Percentiles rank a stretch among this genome's conserved stretches.
Conservation (phyloP, 225 moss, liverwort and hornwort species). For the Marchantia polymorpha region DNA sequence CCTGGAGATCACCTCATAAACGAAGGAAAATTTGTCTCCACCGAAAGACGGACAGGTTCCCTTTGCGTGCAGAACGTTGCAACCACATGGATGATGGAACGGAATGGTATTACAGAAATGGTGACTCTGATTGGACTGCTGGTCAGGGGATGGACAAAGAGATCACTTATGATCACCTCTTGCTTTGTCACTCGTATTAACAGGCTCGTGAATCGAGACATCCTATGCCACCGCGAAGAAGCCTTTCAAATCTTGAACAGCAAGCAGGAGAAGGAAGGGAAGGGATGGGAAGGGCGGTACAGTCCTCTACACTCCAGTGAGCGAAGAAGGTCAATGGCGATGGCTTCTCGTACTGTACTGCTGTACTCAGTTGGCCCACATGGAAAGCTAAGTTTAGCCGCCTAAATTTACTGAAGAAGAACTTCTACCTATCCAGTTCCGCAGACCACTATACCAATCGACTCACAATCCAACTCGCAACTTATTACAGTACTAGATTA, state of each 20-base stretch:
- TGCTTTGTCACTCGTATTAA: not conserved
- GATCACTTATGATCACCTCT: not conserved
- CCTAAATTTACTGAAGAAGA: not conserved
- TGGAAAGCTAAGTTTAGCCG: not conserved
- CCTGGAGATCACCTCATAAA: not conserved
- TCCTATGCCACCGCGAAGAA: not conserved
- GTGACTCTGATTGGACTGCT: not conserved
- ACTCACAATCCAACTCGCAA: too few relatives aligned
- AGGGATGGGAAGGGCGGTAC: too few relatives aligned
- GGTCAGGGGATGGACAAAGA: not conserved
- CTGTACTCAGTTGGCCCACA: not conserved
- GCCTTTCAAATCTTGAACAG: not conserved
- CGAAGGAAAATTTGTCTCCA: not conserved
- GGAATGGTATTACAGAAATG: not conserved
- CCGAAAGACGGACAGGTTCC: not conserved
- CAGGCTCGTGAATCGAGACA: not conserved
- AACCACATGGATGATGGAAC: not conserved
- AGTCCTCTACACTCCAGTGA: not conserved
- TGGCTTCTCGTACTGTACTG: not conserved
- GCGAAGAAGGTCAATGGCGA: not conserved
- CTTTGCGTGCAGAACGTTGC: not conserved
- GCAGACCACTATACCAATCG: too few relatives aligned
- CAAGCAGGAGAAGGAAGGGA: too few relatives aligned
- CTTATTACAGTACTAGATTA: too few relatives aligned
- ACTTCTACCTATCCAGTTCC: too few relatives aligned